Base-by-base conservation (phyloP, 2,329 filamentous ascomycete genomes). In the Xylariales sp. region DNA sequence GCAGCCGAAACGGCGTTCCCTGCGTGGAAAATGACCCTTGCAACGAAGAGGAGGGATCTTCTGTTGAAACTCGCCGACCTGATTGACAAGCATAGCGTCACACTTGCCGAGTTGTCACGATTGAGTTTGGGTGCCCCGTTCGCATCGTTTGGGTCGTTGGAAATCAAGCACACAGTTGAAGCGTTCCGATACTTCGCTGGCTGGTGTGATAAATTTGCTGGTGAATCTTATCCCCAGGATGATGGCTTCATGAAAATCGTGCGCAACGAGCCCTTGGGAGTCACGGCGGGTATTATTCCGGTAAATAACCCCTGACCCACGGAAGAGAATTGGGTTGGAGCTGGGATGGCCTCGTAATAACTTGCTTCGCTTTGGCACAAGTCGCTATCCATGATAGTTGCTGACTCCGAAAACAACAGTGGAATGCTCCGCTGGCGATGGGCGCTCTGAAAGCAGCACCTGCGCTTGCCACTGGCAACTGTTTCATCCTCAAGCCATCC, bases 1-100 rank as follows among this genome's bases (percentile, higher is more conserved):
- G 82, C 83, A 4, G 85, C 84, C 0, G 80, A 84, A 54, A 80
- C 80, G 4, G 85, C 85, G 0, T 85, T 84, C 66, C 80, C 80
- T 9, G 76, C 71, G 18, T 72, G 70, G 70, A 71, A 74, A 23
- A 71, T 77, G 34, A 72, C 70, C 2, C 75, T 84, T 2, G 77
- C 80, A 30, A 83, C 81, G 0, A 74, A 84, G 4, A 78, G 85
- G 62, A 83, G 23, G 83, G 83, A 78, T 83, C 83, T 53, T 83
- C 84, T 72, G 76, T 82, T 83, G 78, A 80, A 63, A 30, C 68
- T 71, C 9, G 68, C 68, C 0, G 60, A 67, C 46, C 30, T 71
- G 28, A 61, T 71, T 18, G 65, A 69, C 8, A 34, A 68, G 32
- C 52, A 71, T 32, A 32, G 49, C 16, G 0, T 23, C 50, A 39